Evolutionary conservation across 2,329 filamentous ascomycete species (phyloP), one percentile per base, ranked within the genome.

Genomic region (Nannizziopsis arthrosporioides): DNA sequence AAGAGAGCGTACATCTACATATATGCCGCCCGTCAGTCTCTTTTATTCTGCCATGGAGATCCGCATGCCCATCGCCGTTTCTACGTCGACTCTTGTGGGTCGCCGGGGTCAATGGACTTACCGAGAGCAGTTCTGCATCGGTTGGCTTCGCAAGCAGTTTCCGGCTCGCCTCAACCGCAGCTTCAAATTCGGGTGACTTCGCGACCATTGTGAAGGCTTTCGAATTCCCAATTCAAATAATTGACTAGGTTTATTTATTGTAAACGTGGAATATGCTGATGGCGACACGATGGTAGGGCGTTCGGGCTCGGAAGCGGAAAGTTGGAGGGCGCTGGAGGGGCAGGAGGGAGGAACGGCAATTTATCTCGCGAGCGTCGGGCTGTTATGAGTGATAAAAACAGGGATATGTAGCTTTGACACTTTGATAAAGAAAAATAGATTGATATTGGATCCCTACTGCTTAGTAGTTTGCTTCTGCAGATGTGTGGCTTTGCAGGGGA

Each of bases 1-100:
- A 60, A 68, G 48, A 67, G 57, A 40, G 61, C 61, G 54, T 69
- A 69, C 37, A 68, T 55, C 63, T 65, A 48, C 34, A 31, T 17
- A 10, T n/a, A n/a, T 5, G 10, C 3, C 18, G 14, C 10, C 1
- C 5, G 32, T 30, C 34, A n/a, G 39, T 36, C n/a, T 31, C 30
- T 42, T 30, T 11, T 31, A 6, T 12, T 40, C 6, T 39, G 4
- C 34, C 30, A 2, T 14, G n/a, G n/a, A n/a, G n/a, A 10, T 22
- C 22, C 19, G 19, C 11, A n/a, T 5, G 9, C 14, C 10, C 22
- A n/a, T 36, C n/a, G 8, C 11, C n/a, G 7, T 11, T 17, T 18
- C 5, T 41, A n/a, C 17, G 11, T 41, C 17, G 12, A 41, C 17
- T 41, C 18, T 12, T 19, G 14, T 3, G 3, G 38, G 38, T 22